Evolutionary conservation across 1,139 yeast genomes (phyloP).

Genomic region (Scheffersomyces parashehatae): DNA sequence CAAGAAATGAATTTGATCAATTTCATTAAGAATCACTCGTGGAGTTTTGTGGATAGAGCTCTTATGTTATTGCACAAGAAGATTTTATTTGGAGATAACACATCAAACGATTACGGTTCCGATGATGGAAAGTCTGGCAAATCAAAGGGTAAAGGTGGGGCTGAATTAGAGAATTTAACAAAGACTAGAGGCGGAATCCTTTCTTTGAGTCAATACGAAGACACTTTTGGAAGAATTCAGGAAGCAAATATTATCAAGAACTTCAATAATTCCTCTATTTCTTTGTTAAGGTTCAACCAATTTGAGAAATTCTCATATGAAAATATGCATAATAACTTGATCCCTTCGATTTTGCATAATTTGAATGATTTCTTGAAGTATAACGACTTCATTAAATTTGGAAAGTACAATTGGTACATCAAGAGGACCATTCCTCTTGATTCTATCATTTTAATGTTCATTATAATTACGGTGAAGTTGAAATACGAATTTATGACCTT

Average conservation of each 20-base stretch:
- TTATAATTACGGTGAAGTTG: slow-evolving; percentile 54
- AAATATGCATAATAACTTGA: slow-evolving; percentile 51
- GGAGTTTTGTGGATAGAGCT: slow-evolving; percentile 59
- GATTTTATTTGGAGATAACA: slow-evolving; percentile 37
- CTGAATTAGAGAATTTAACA: neutral
- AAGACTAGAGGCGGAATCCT: slow-evolving; percentile 27
- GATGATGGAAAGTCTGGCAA: neutral
- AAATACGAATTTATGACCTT: slow-evolving; percentile 44
- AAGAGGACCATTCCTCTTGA: slow-evolving; percentile 61
- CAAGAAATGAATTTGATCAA: slow-evolving; percentile 48
- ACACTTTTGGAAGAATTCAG: slow-evolving; percentile 41
- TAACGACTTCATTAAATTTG: slow-evolving; percentile 49
- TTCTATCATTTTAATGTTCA: slow-evolving; percentile 54
- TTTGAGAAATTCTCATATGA: slow-evolving; percentile 44
- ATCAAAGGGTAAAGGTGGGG: neutral
- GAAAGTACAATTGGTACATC: slow-evolving; percentile 60
- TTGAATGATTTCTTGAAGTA: slow-evolving; percentile 53
- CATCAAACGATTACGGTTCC: slow-evolving; percentile 1
- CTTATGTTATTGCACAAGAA: slow-evolving; percentile 56
- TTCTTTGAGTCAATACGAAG: slow-evolving; percentile 41
- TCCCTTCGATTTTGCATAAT: slow-evolving; percentile 60
- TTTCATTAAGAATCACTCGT: slow-evolving; percentile 51
- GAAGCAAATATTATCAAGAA: slow-evolving; percentile 43
- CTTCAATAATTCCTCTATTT: slow-evolving; percentile 35
- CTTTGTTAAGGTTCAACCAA: slow-evolving; percentile 37